These are phyloP conservation scores for Phaeosphaeriaceae sp. DNA, from an alignment of 2,329 filamentous ascomycete genomes.

Conservation along the genomic window DNA sequence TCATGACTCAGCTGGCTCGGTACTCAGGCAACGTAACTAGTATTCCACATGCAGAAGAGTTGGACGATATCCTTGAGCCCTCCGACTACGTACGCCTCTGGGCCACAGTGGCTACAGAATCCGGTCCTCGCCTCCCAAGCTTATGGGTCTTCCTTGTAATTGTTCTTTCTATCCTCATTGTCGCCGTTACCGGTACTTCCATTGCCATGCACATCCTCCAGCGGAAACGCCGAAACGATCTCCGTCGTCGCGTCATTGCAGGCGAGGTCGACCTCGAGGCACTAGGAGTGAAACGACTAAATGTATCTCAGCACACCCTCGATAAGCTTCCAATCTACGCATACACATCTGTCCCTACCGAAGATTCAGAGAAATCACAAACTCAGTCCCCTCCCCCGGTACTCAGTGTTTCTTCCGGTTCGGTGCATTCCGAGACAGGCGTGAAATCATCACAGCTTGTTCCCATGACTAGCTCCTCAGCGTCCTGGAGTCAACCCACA, in stretches of 20 bases:
- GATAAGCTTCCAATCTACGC: slow-evolving; percentile 78
- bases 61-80: slow-evolving; percentile 48
- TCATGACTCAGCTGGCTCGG: slow-evolving; percentile 73
- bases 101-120: slow-evolving; percentile 54
- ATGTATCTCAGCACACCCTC: slow-evolving; percentile 74
- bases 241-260: slow-evolving; percentile 72
- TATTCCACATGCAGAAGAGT: slow-evolving; percentile 48
- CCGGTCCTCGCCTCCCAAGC: slow-evolving; percentile 68
- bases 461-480: slow-evolving; percentile 9
- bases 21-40: slow-evolving; percentile 78
- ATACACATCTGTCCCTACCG: slow-evolving; percentile 58
- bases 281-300: slow-evolving; percentile 81
- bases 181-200: slow-evolving; percentile 71
- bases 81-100: slow-evolving; percentile 59
- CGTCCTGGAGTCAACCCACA: slow-evolving; percentile 70
- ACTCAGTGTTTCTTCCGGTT: slow-evolving; percentile 13
- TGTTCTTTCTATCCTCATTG: slow-evolving; percentile 73
- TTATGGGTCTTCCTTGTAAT: slow-evolving; percentile 80
- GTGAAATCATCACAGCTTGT: slow-evolving; percentile 16
- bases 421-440: slow-evolving; percentile 22
- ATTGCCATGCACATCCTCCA: slow-evolving; percentile 79
- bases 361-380: slow-evolving; percentile 24
- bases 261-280: slow-evolving; percentile 88
- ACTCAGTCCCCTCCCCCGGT: slow-evolving; percentile 15
- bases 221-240: slow-evolving; percentile 68